Base-by-base conservation (phyloP, 2,329 filamentous ascomycete species). In the Hypoxylon sp. region DNA sequence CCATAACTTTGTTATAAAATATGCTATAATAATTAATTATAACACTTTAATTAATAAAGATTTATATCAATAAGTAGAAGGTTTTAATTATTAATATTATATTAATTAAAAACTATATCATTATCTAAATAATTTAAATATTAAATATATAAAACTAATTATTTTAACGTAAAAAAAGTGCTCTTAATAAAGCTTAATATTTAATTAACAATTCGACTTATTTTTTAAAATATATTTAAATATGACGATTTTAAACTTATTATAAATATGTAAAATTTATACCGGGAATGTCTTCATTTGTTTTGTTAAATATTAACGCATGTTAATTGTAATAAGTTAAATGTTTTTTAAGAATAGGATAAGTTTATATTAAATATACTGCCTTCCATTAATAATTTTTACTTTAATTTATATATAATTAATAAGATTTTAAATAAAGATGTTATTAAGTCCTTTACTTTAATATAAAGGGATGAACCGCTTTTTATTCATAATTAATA, bases 101-200 rank as follows among this genome's bases (percentile, higher is more conserved):
- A 32, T 12, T 32, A 32, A 11, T 32, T 32, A 32, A 9, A 27
- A 27, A 27, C 25, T 3, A 27, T 27, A 6, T 3, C 25, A 46
- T 46, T 14, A 46, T 46, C 5, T 46, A 27, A 46, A 46, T 46
- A 27, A 3, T 46, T 23, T 23, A 46, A 46, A 12, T 6, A 4
- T 23, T 23, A 46, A 25, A 12, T 46, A 23, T 46, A 23, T 23
- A 23, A 46, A 46, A 46, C 9, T 1, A 46, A 46, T 46, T 46
- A 23, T 27, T 46, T 23, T 12, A 46, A 46, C 14, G 14, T 46
- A 25, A 46, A 46, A 25, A 14, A 46, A 14, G 9, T 46, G 8
- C n/a, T 46, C 27, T 46, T 46, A 46, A 46, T 25, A 27, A 46
- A 46, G 25, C 14, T 25, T 46, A 46, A 46, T 46, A 46, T 46